These are phyloP conservation scores for Tephrocybe sp. DNA, from an alignment of 768 basidiomycete genomes.

Conservation along the genomic window DNA sequence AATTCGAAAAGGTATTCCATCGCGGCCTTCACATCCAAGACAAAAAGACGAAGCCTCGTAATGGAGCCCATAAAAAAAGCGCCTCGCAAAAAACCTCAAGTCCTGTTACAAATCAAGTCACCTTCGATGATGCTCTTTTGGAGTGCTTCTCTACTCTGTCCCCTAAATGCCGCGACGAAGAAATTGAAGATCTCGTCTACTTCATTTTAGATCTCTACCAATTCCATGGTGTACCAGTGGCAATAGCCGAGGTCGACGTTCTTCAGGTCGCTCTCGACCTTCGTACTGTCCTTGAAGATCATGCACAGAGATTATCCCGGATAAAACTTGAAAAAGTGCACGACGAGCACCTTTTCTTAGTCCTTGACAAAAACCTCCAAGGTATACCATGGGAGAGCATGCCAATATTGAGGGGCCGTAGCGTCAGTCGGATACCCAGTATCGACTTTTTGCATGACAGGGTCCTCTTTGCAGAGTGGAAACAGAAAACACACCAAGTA, in stretches of 20 bases:
- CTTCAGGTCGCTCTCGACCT: slow-evolving; percentile 89
- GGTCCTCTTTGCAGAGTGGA: slow-evolving; percentile 55
- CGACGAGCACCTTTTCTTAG: slow-evolving; percentile 80
- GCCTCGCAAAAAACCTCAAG: slow-evolving; percentile 30
- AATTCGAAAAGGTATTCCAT: slow-evolving; percentile 76
- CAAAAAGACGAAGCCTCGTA: slow-evolving; percentile 49
- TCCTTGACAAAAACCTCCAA: slow-evolving; percentile 87
- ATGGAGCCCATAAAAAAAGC: slow-evolving; percentile 32
- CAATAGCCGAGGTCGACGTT: slow-evolving; percentile 88
- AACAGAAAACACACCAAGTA: slow-evolving; percentile 22
- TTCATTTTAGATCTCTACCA: slow-evolving; percentile 94
- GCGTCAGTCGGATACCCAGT: slow-evolving; percentile 91
- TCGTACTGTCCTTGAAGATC: slow-evolving; percentile 71
- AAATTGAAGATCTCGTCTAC: slow-evolving; percentile 91
- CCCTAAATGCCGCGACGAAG: slow-evolving; percentile 84
- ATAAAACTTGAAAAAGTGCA: slow-evolving; percentile 24
- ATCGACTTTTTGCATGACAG: slow-evolving; percentile 86
- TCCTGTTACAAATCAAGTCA: slow-evolving; percentile 41
- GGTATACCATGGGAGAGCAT: slow-evolving; percentile 95
- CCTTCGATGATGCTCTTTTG: slow-evolving; percentile 72
- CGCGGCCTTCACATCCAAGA: slow-evolving; percentile 59
- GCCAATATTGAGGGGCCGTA: slow-evolving; percentile 77
- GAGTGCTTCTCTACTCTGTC: slow-evolving; percentile 84
- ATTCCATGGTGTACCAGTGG: slow-evolving; percentile 86
- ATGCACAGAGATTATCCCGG: slow-evolving; percentile 37